phyloP scores from a whole-genome alignment of 2,329 filamentous ascomycete genomes.

The Calonectria pseudoreteaudii region DNA sequence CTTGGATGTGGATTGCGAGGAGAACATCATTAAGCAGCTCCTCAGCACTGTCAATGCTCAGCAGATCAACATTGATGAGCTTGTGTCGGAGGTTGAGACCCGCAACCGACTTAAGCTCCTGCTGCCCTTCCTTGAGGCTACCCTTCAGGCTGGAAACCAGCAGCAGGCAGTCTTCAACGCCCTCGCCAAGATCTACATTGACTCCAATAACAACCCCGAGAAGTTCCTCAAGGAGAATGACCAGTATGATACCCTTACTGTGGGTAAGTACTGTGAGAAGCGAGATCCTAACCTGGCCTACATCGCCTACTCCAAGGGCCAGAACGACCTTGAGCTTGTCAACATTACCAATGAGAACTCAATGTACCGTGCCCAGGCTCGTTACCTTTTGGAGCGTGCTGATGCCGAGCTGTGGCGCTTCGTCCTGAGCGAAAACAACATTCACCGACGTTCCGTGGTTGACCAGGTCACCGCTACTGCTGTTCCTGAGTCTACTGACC shows the following conservation, averaged over 20 bases:
- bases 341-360: slow-evolving; percentile 99
- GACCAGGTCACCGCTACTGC: slow-evolving; percentile 97
- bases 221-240: slow-evolving; percentile 98
- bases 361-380: slow-evolving; percentile 99
- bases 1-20: slow-evolving; percentile 96
- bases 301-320: slow-evolving; percentile 95
- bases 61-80: slow-evolving; percentile 91
- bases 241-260: slow-evolving; percentile 89
- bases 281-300: slow-evolving; percentile 95
- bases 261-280: slow-evolving; percentile 99
- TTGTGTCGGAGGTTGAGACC: slow-evolving; percentile 94
- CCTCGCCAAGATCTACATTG: slow-evolving; percentile 98
- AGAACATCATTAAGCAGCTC: slow-evolving; percentile 93
- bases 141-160: slow-evolving; percentile 88
- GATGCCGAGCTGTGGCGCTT: slow-evolving; percentile 95
- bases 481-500: slow-evolving; percentile 91
- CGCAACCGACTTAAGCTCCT: slow-evolving; percentile 96
- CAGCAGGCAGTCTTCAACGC: slow-evolving; percentile 98
- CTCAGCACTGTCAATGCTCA: slow-evolving; percentile 85
- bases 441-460: slow-evolving; percentile 91
- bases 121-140: slow-evolving; percentile 94
- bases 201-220: slow-evolving; percentile 98
- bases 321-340: slow-evolving; percentile 97
- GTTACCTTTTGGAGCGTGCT: slow-evolving; percentile 91
- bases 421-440: slow-evolving; percentile 94